These are phyloP conservation scores for Hemisphaericaspora subhashii DNA, from an alignment of 1,139 yeast species.

Conservation along the genomic window DNA sequence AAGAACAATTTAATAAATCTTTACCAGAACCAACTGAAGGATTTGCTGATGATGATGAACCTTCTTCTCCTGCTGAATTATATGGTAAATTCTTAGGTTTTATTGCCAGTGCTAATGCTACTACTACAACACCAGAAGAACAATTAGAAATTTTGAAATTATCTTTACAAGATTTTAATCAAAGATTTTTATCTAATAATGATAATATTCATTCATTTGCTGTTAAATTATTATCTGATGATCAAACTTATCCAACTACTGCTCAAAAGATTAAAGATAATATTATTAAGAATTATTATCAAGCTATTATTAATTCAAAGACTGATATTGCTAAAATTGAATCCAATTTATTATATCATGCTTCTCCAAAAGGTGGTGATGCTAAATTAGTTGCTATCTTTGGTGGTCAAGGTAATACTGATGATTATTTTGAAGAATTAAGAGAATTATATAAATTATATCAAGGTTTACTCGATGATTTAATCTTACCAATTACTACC, in stretches of 20 bases:
- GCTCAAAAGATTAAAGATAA: constrained; percentile 61
- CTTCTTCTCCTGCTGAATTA: constrained; percentile 83
- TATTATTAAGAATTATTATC: constrained; percentile 71
- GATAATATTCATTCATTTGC: constrained; percentile 88
- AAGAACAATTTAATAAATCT: constrained; percentile 77
- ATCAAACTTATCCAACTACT: constrained; percentile 62
- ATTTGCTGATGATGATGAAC: constrained; percentile 84
- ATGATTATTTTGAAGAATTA: constrained; percentile 95
- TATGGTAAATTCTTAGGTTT: constrained; percentile 83
- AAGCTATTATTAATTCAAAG: constrained; percentile 57
- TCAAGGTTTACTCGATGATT: constrained; percentile 76
- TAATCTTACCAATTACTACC: constrained; percentile 67
- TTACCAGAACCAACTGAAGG: constrained; percentile 84
- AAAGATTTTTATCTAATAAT: constrained; percentile 58
- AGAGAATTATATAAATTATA: constrained; percentile 80
- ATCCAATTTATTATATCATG: constrained; percentile 53
- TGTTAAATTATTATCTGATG: constrained; percentile 54
- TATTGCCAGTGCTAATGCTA: constrained; percentile 43
- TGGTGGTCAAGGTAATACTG: constrained; percentile 99
- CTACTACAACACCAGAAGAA: constrained; percentile 33
- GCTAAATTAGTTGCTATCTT: constrained; percentile 81
- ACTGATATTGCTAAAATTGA: constrained; percentile 25
- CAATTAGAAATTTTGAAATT: constrained; percentile 69
- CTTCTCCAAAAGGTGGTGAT: constrained; percentile 26
- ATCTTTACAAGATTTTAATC: constrained; percentile 79